phyloP scores from a whole-genome alignment of 2,329 filamentous ascomycete species.

The Pseudogymnoascus sp. region DNA sequence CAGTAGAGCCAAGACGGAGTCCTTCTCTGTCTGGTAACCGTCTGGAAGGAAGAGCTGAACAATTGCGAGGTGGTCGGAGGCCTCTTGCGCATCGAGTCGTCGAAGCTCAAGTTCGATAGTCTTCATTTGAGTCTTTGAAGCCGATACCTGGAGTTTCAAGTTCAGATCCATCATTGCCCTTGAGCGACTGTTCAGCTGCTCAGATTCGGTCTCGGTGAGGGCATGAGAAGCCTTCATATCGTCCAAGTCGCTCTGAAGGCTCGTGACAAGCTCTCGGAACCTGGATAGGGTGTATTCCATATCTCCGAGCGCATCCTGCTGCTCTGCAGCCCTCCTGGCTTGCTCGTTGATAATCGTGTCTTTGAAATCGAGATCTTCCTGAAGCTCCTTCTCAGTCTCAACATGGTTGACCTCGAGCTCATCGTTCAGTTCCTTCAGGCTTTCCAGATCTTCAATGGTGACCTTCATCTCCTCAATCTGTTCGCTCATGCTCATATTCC shows the following conservation, averaged over 20 bases:
- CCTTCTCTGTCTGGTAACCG: slow-evolving; percentile 67
- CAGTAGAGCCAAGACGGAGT: slow-evolving; percentile 81
- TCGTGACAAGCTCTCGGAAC: slow-evolving; percentile 82
- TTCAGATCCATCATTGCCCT: slow-evolving; percentile 96
- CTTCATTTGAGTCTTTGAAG: slow-evolving; percentile 85
- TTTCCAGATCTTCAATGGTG: slow-evolving; percentile 80
- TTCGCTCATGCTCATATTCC: slow-evolving; percentile 76
- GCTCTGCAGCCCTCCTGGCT: slow-evolving; percentile 59
- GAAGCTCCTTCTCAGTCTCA: slow-evolving; percentile 87
- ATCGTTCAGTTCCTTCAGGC: slow-evolving; percentile 83
- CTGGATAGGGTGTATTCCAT: slow-evolving; percentile 83
- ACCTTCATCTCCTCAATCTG: slow-evolving; percentile 74
- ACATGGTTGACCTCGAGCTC: slow-evolving; percentile 91
- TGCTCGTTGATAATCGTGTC: slow-evolving; percentile 81
- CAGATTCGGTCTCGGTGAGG: slow-evolving; percentile 85
- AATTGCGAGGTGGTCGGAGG: slow-evolving; percentile 78
- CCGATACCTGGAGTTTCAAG: slow-evolving; percentile 83
- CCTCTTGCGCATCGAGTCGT: slow-evolving; percentile 80
- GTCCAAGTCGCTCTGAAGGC: slow-evolving; percentile 75
- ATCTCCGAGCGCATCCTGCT: slow-evolving; percentile 74
- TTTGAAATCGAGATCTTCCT: slow-evolving; percentile 85
- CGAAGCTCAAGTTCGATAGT: slow-evolving; percentile 86
- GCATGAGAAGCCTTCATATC: slow-evolving; percentile 89
- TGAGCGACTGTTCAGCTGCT: slow-evolving; percentile 79
- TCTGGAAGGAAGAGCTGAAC: slow-evolving; percentile 84